Percentiles rank a stretch among this genome's conserved stretches.
phyloP scores from a whole-genome alignment of 768 basidiomycete species.

The Suillus brevipes region DNA sequence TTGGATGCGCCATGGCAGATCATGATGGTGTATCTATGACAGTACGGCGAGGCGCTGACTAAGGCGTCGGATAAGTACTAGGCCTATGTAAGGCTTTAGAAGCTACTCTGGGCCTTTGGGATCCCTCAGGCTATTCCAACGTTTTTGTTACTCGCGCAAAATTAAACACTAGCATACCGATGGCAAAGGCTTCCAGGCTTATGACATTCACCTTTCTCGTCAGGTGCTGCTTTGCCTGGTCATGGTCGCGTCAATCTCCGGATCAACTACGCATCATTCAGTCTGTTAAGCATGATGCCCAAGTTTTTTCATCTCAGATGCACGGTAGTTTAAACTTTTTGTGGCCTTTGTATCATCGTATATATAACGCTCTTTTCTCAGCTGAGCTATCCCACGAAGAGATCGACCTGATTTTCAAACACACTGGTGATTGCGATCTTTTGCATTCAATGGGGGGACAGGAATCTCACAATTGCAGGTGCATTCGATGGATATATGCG shows the following conservation, averaged over 20 bases:
- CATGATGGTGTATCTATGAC: not conserved
- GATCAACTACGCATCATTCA: not conserved
- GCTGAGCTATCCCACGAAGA: slow-evolving; percentile 9
- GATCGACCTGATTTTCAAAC: slow-evolving; percentile 8
- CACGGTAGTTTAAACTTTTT: slow-evolving; percentile 2
- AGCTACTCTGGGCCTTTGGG: not conserved
- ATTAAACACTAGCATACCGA: not conserved
- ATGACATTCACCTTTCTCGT: slow-evolving; percentile 3
- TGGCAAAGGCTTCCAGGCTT: not conserved
- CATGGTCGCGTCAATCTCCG: slow-evolving; percentile 28
- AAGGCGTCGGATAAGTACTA: no score
- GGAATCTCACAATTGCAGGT: slow-evolving; percentile 29
- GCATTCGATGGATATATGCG: slow-evolving; percentile 42
- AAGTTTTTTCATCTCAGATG: not conserved
- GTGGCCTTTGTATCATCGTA: not conserved
- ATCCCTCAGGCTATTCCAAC: not conserved
- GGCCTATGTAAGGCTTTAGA: no score
- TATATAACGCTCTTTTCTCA: not conserved
- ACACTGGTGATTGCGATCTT: not conserved
- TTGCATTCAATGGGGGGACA: not conserved
- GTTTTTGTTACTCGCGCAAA: not conserved
- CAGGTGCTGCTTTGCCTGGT: slow-evolving; percentile 25
- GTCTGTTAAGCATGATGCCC: not conserved
- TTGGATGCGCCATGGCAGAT: not conserved
- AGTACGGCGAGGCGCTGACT: not conserved